Base-by-base conservation (phyloP, 192 early-diverging fungal species). In the Coemansia sp. region DNA sequence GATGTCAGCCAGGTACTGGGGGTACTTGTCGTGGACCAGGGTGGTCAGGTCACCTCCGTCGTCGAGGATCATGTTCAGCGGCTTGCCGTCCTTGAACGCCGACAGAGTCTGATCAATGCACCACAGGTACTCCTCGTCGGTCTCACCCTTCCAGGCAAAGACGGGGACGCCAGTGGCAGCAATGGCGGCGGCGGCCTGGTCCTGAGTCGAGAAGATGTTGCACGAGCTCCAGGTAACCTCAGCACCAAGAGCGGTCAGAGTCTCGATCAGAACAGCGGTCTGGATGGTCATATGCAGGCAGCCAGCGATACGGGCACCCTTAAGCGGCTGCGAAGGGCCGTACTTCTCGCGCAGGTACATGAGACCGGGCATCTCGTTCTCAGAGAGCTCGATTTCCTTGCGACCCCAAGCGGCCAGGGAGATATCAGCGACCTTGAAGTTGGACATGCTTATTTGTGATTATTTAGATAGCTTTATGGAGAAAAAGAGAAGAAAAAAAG, bases 251-350 rank as follows among this genome's bases (percentile, higher is more conserved):
- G 85, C 86, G 55, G 86, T 89, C 57, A 98, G 85, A 57, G 96
- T 96, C 86, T 96, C 93, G 83, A 96, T 98, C 61, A 98, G 87
- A 60, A 96, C 93, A 56, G 93, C 96, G 46, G 93, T 96, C 87
- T 98, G 94, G 81, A 98, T 92, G 79, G 94, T 98, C 96, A 98
- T 98, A 87, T 98, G 94, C 69, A 98, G 85, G 80, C 94, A 98
- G 39, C 96, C 96, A 59, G 91, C 91, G 66, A 98, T 92, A 67
- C 96, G 91, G 58, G 96, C 91, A 80, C 94, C 96, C 77, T 86
- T 85, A 67, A 98, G 88, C 57, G 93, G 88, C 82, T 96, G 87
- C 49, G 73, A 50, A 51, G 91, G 83, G 43, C 91, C 92, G 83
- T 96, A 98, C 87, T 94, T 94, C 63, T 82, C 66, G 80, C 94